Base-by-base conservation (phyloP, 2,329 filamentous ascomycete species). In the Aspergillus puulaauensis region DNA sequence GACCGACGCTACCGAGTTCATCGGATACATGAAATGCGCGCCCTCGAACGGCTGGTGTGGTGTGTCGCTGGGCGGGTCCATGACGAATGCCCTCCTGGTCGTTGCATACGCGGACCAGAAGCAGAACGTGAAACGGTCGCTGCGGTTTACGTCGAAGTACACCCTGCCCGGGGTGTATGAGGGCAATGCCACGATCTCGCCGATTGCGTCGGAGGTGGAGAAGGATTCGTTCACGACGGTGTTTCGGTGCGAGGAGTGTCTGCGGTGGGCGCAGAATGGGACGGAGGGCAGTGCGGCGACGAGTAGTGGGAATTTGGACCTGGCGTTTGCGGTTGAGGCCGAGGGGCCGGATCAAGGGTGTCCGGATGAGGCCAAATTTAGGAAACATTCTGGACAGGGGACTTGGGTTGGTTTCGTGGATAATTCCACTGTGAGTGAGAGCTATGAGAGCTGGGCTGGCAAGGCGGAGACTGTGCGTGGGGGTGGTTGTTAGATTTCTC, bases 181-280 rank as follows among this genome's bases (percentile, higher is more conserved):
- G 1, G 88, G 88, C 54, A 78, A 84, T 61, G 86, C 86, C 7
- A 84, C 79, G 37, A 69, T 90, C 23, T 86, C 82, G 0, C 81
- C 85, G 61, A 82, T 89, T 59, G 83, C 81, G 14, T 81, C 82
- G 9, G 80, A 75, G 23, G 77, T 88, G 56, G 86, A 82, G 63
- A 77, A 79, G 15, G 84, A 82, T 27, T 76, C 82, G 61, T 90
- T 84, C 69, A 82, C 82, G 46, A 68, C 89, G 50, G 80, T 88
- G n/a, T 90, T 88, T 74, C 80, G 84, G 46, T 90, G 87, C 71
- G 72, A 85, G 61, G 78, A 79, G 61, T 86, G 83, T 68, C 74
- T 84, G 24, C 65, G 75, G 1, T 86, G 83, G 80, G 72, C 81
- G 61, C 77, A 84, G 45, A 75, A 78, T 33, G 80, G 79, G 6